Evolutionary conservation across 1,284 basidiomycete genomes (phyloP).

Genomic region (Hemileccinum hortonii): DNA sequence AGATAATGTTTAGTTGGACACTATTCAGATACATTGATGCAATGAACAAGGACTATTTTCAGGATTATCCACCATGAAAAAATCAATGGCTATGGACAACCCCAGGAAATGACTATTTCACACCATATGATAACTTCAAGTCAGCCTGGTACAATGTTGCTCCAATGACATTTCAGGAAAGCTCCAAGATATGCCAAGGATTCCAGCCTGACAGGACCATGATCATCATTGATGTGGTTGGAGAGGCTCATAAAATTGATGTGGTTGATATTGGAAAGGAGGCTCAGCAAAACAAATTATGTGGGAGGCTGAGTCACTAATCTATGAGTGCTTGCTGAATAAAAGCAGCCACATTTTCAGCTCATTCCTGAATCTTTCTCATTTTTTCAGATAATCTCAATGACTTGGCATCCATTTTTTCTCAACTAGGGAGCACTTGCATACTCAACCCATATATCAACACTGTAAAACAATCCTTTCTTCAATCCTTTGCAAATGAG

Average conservation of each 20-base stretch:
- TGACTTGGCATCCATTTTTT: neutral
- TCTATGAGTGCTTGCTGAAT: neutral
- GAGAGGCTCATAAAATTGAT: neutral
- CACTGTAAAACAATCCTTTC: neutral
- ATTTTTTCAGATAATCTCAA: conserved; percentile 1
- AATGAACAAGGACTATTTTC: too few relatives aligned
- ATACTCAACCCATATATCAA: neutral
- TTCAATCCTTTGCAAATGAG: neutral
- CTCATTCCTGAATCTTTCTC: neutral
- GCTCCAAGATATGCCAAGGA: neutral
- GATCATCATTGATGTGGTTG: neutral
- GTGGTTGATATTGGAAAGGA: neutral
- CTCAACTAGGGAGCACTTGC: neutral
- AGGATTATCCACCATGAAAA: neutral
- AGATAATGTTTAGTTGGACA: too few relatives aligned
- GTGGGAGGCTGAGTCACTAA: neutral
- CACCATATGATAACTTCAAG: conserved; percentile 4
- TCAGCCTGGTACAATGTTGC: neutral
- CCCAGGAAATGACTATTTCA: neutral
- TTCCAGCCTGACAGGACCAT: conserved; percentile 1
- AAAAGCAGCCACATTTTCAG: too few relatives aligned
- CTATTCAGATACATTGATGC: too few relatives aligned
- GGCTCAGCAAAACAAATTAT: neutral
- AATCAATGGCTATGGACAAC: neutral
- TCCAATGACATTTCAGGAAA: conserved; percentile 1